Evolutionary conservation across 2,329 filamentous ascomycete species (phyloP).

Genomic region (Hymenotorrendiella dingleyae): DNA sequence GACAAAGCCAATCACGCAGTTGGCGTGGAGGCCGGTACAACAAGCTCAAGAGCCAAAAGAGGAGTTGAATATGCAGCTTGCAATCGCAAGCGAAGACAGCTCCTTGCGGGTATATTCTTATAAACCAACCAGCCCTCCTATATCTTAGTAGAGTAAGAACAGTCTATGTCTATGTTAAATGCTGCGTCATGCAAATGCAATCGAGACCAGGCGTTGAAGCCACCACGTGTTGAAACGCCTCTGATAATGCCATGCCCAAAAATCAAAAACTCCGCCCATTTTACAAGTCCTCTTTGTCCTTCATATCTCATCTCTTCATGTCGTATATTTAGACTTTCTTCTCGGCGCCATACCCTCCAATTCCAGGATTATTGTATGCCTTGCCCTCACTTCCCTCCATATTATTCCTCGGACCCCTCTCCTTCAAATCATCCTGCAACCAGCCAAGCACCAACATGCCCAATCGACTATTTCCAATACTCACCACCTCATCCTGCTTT

Average conservation of each 20-base stretch:
- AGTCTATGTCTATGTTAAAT: conserved; percentile 26
- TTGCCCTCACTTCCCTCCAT: conserved; percentile 36
- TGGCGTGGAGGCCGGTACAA: conserved; percentile 59
- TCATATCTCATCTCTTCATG: neutral
- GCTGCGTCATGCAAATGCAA: conserved; percentile 15
- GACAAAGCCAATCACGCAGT: conserved; percentile 38
- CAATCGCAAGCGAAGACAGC: conserved; percentile 47
- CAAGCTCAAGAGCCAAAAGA: conserved; percentile 8
- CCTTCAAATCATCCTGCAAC: conserved; percentile 74
- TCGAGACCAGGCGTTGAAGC: conserved; percentile 25
- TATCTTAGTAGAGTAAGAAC: conserved; percentile 9
- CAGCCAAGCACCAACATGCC: conserved; percentile 84
- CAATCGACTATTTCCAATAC: conserved; percentile 71
- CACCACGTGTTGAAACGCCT: conserved; percentile 33
- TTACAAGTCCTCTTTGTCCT: neutral
- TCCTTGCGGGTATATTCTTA: conserved; percentile 51
- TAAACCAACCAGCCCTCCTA: conserved; percentile 12
- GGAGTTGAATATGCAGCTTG: conserved; percentile 21
- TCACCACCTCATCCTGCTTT: conserved; percentile 27
- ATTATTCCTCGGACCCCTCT: conserved; percentile 66
- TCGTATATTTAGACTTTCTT: neutral
- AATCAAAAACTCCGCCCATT: neutral
- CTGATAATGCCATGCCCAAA: neutral
- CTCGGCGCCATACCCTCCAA: conserved; percentile 53
- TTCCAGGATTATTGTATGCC: conserved; percentile 48